Percentiles rank a stretch among this genome's conserved stretches.
These are phyloP conservation scores for Rhizopogon vinicolor DNA, from an alignment of 768 basidiomycete genomes.

Conservation along the genomic window DNA sequence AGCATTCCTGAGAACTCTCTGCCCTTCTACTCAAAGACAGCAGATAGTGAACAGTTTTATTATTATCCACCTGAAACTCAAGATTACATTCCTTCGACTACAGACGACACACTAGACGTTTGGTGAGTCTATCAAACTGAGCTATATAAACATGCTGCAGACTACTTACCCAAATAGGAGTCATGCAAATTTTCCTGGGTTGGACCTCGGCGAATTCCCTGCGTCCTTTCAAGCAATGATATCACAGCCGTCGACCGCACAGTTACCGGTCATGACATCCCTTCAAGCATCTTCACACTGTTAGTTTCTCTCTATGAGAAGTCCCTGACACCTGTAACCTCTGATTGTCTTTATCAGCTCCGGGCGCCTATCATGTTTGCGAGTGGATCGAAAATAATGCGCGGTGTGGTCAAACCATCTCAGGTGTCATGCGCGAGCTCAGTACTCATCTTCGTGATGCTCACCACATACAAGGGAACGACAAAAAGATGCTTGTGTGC, in stretches of 20 bases:
- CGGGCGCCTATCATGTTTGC: slow-evolving; percentile 5
- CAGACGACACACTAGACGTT: neutral
- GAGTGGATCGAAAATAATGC: slow-evolving; percentile 18
- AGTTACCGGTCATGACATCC: neutral
- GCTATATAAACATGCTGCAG: neutral
- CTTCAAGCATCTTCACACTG: neutral
- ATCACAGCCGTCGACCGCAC: neutral
- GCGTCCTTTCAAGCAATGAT: neutral
- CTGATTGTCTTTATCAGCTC: neutral
- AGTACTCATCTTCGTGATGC: slow-evolving; percentile 16
- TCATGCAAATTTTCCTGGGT: neutral
- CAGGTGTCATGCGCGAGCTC: slow-evolving; percentile 16
- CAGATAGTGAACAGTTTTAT: neutral
- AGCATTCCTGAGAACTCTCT: neutral
- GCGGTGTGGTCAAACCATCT: slow-evolving; percentile 15
- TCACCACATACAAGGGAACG: slow-evolving; percentile 17
- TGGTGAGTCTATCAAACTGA: neutral
- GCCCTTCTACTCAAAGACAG: neutral
- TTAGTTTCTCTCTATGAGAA: neutral
- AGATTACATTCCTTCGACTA: neutral
- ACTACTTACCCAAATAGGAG: neutral
- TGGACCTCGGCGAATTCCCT: too few relatives aligned
- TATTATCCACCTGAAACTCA: neutral
- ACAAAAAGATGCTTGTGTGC: slow-evolving; percentile 11
- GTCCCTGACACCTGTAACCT: neutral